Percentiles rank a stretch among this genome's conserved stretches.
These are phyloP conservation scores for Mucor sp. DNA, from an alignment of 371 early-diverging fungal genomes.

Conservation along the genomic window DNA sequence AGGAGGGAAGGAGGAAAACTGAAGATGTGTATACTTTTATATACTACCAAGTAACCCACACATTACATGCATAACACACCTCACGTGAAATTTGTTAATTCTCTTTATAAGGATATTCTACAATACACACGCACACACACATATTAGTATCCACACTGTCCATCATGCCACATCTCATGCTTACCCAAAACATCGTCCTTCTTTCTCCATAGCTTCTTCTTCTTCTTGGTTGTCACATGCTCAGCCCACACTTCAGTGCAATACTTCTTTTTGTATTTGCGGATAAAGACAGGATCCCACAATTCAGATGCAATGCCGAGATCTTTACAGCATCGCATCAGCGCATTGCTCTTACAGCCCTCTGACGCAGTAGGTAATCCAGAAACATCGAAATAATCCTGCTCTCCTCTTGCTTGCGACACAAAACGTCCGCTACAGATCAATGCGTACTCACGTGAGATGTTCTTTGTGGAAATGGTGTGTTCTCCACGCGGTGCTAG, in stretches of 20 bases:
- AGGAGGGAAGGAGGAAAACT: not conserved
- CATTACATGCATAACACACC: not conserved
- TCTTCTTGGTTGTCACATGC: conserved; percentile 69
- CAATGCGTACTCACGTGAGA: conserved; percentile 93
- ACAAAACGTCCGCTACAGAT: conserved; percentile 84
- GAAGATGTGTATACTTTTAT: not conserved
- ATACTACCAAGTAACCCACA: not conserved
- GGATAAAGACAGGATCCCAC: conserved; percentile 93
- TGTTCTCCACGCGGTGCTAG: conserved; percentile 92
- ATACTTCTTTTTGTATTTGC: conserved; percentile 80
- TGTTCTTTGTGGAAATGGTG: conserved; percentile 72
- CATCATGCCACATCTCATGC: not conserved
- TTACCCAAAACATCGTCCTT: conserved; percentile 70
- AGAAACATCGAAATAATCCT: conserved; percentile 80
- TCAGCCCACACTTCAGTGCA: conserved; percentile 80
- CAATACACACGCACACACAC: not conserved
- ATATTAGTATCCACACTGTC: not conserved
- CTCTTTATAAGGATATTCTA: conserved; percentile 49
- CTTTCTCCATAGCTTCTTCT: conserved; percentile 84
- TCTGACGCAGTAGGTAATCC: conserved; percentile 88
- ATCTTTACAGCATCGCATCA: conserved; percentile 98
- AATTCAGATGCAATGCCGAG: conserved; percentile 92
- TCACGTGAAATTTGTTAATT: conserved; percentile 16
- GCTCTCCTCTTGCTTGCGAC: conserved; percentile 95
- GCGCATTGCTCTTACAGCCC: conserved; percentile 92